Evolutionary conservation across 2,329 filamentous ascomycete species (phyloP).

Genomic region (Thelonectria blattea): DNA sequence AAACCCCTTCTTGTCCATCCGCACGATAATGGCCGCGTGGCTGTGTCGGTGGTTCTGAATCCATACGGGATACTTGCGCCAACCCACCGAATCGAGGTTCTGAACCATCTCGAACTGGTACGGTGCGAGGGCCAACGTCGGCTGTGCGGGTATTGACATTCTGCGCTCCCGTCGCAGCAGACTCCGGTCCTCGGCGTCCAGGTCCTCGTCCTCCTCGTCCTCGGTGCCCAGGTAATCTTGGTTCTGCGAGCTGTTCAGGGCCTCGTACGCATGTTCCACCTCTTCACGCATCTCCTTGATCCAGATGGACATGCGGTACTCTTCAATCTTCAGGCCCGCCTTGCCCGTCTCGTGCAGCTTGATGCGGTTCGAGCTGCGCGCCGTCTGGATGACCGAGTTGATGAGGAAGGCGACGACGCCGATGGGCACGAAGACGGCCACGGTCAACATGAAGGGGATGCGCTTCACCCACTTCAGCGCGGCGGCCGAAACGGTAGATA

Average conservation of each 20-base stretch:
- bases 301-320: slow-evolving; percentile 78
- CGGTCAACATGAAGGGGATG: slow-evolving; percentile 67
- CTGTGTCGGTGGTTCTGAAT: slow-evolving; percentile 80
- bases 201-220: slow-evolving; percentile 50
- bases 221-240: slow-evolving; percentile 73
- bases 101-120: slow-evolving; percentile 87
- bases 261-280: slow-evolving; percentile 80
- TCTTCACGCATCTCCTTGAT: slow-evolving; percentile 77
- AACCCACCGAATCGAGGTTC: slow-evolving; percentile 70
- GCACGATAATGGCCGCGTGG: slow-evolving; percentile 89
- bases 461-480: slow-evolving; percentile 51
- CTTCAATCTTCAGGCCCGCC: slow-evolving; percentile 68
- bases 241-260: slow-evolving; percentile 69
- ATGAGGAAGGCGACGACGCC: slow-evolving; percentile 73
- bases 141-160: slow-evolving; percentile 56
- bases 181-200: slow-evolving; percentile 47
- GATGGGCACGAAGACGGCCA: slow-evolving; percentile 76
- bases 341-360: slow-evolving; percentile 75
- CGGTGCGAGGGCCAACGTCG: slow-evolving; percentile 77
- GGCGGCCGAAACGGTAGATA: slow-evolving; percentile 43
- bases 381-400: slow-evolving; percentile 78
- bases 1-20: slow-evolving; percentile 70
- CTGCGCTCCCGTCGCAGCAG: slow-evolving; percentile 50
- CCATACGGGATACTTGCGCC: slow-evolving; percentile 72
- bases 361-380: slow-evolving; percentile 77